Percentiles rank a stretch among this genome's conserved stretches.
Conservation (phyloP, 202 grass and related monocot species). For the Setaria viridis region DNA sequence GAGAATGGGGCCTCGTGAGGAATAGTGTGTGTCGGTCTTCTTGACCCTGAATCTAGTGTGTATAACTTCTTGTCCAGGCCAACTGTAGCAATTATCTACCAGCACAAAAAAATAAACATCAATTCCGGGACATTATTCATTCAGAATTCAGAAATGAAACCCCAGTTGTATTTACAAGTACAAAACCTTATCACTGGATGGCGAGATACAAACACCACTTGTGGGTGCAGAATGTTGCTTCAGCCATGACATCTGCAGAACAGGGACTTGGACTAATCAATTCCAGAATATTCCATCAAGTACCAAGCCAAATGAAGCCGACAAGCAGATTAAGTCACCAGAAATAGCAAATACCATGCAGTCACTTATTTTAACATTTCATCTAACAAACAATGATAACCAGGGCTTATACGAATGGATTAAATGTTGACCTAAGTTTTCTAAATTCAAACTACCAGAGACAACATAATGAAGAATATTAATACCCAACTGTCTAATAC, state of each 20-base stretch:
- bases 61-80: conserved; percentile 98
- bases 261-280: conserved; percentile 18
- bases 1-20: conserved; percentile 93
- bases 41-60: conserved; percentile 75
- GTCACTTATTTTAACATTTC: conserved; percentile 27
- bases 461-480: conserved; percentile 18
- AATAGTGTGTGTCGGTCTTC: conserved; percentile 73
- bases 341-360: conserved; percentile 19
- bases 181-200: conserved; percentile 91
- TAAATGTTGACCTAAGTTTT: conserved; percentile 1
- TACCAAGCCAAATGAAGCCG: conserved; percentile 21
- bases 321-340: neutral
- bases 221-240: conserved; percentile 98
- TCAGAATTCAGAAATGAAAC: conserved; percentile 40
- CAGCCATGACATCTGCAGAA: conserved; percentile 81
- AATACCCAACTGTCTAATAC: neutral
- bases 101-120: conserved; percentile 35
- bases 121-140: conserved; percentile 26
- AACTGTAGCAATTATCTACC: conserved; percentile 84
- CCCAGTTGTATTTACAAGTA: conserved; percentile 36
- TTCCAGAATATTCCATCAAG: conserved; percentile 28
- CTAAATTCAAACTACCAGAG: conserved; percentile 18
- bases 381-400: conserved; percentile 34
- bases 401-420: conserved; percentile 18
- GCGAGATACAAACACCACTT: conserved; percentile 91